Base-by-base conservation (phyloP, 2,329 filamentous ascomycete genomes). In the Fusarium circinatum region DNA sequence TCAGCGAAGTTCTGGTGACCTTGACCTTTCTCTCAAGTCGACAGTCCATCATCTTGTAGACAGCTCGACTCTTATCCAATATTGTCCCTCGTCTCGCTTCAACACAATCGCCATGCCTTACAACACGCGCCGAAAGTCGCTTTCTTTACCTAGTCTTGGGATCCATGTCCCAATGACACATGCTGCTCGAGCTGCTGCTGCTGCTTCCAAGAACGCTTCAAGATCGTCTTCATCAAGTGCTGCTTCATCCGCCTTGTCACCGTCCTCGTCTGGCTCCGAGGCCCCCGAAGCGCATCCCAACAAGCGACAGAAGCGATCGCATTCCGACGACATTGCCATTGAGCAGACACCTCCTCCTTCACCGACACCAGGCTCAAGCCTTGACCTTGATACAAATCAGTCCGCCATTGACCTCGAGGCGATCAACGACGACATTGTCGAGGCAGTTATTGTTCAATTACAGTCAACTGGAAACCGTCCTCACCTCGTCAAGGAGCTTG, bases 361-460 rank as follows among this genome's bases (percentile, higher is more conserved):
- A 18, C 83, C 84, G 11, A 78, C 76, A 17, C 63, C 76, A 22
- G 77, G 77, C 64, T 72, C 75, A 64, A 80, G 71, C 73, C 71
- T 79, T 62, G 79, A 80, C 28, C 70, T 74, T 12, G 79, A 80
- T 55, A 65, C 70, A 57, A 76, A 74, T 39, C 65, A 68, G 51
- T 58, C 71, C 64, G 81, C 81, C 71, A 78, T 83, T 57, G 93
- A 97, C 81, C 89, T 94, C 58, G 92, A 95, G 74, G 90, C 91
- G 44, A 95, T 98, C 83, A 94, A 95, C 80, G 96, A 99, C 82
- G 95, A 98, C 79, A 97, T 99, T 77, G 96, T 99, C 58, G 92
- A 97, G 80, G 94, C 91, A 22, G 94, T 97, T 55, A 94, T 98
- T 78, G 85, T 94, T 76, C 95, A 97, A 84, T 86, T 99, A 63